Evolutionary conservation across 208 protist species (phyloP), one percentile per base, ranked within the genome.

Genomic region (Trypanosoma platydactyli): DNA sequence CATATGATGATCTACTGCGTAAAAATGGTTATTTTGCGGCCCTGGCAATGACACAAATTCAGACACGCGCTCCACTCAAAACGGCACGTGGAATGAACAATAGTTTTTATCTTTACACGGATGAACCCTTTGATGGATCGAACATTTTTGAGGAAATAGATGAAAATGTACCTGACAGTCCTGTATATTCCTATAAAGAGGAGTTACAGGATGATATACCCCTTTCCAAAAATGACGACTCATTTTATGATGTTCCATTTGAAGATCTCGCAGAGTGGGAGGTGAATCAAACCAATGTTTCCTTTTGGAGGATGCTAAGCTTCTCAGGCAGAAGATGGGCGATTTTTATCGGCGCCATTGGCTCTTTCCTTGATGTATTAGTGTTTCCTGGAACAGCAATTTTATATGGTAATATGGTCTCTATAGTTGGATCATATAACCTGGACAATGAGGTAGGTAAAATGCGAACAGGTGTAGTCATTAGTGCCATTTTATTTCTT

Each of bases 31-130:
- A 20, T 15, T 80, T 77, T 49, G 71, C 71, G 20, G 54, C 63
- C 18, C 58, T 73, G 72, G 42, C 44, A 45, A 61, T 71, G 35
- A 76, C 54, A 63, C 59, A 72, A 33, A 64, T 42, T 25, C 20
- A 49, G 38, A 50, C 64, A n/a, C 18, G 40, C 29, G 65, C 54
- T 30, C 15, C 64, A 9, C 51, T 76, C 5, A 52, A 61, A 16
- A 62, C 35, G 13, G 7, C 46, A 20, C 45, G 52, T 48, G 71
- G 77, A 16, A 61, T 84, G 50, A 73, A 81, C 61, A 81, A 75
- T 3, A 83, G 73, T 53, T 73, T 81, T 53, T 81, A 83, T 45
- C 61, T 76, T 16, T 68, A 74, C 41, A 24, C 16, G 11, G 22
- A 50, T 62, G 33, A 38, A 38, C 16, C n/a, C 24, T 49, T 15